A percentile compares a stretch with the other conserved stretches of the same genome.
These are phyloP conservation scores for Pseudomassariella vexata DNA, from an alignment of 2,329 filamentous ascomycete species.

Conservation along the genomic window DNA sequence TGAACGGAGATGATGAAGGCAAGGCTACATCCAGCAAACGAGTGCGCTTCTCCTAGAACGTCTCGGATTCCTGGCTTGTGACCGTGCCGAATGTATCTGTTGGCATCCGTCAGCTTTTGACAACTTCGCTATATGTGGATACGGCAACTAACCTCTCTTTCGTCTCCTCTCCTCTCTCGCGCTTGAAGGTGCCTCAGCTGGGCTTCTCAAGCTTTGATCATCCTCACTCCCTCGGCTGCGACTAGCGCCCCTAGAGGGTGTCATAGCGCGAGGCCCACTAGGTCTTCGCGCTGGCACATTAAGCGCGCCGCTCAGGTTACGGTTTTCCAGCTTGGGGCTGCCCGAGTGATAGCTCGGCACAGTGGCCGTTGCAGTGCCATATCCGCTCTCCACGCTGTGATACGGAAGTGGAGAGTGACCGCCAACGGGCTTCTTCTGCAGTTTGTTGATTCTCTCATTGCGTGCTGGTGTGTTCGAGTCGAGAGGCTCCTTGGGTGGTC, in stretches of 20 bases:
- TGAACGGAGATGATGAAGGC: constrained; percentile 21
- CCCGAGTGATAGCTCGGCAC: constrained; percentile 37
- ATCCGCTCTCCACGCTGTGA: constrained; percentile 49
- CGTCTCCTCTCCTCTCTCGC: constrained; percentile 36
- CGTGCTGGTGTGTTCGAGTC: constrained; percentile 42
- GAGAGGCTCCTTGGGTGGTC: constrained; percentile 59
- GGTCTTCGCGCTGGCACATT: constrained; percentile 47
- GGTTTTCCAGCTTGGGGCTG: constrained; percentile 51
- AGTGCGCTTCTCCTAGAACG: constrained; percentile 36
- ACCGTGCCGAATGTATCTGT: constrained; percentile 49
- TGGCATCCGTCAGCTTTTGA: constrained; percentile 8
- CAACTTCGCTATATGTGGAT: background rate
- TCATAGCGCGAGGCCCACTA: constrained; percentile 57
- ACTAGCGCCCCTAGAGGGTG: constrained; percentile 41
- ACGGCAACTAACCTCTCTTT: constrained; percentile 47
- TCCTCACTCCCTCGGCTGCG: constrained; percentile 33
- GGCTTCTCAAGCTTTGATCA: constrained; percentile 27
- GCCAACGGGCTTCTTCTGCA: constrained; percentile 44
- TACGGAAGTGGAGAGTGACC: constrained; percentile 50
- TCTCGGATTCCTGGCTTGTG: constrained; percentile 46
- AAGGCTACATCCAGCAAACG: constrained; percentile 19
- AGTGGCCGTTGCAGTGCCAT: constrained; percentile 41
- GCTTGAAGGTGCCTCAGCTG: constrained; percentile 1
- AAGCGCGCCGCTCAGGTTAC: constrained; percentile 48
- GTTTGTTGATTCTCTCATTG: constrained; percentile 41